Conservation (phyloP, 108 stramenopile species). For the Pseudonitzschia multistriata region DNA sequence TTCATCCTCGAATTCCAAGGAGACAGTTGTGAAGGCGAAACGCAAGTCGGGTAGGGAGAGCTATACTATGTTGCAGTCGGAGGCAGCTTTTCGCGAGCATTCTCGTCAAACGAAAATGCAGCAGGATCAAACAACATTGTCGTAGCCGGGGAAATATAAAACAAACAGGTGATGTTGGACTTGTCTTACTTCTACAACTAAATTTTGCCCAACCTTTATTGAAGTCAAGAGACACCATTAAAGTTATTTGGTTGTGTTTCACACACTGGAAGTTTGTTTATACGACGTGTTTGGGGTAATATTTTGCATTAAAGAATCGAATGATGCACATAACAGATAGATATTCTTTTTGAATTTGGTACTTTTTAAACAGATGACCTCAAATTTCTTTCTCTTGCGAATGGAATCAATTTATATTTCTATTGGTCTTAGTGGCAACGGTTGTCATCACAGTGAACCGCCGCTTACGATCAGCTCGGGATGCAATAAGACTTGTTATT, state of each 20-base stretch:
- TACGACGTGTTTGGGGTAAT: too few relatives aligned
- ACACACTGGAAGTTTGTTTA: too few relatives aligned
- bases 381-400: not conserved
- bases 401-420: not conserved
- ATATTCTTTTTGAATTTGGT: too few relatives aligned
- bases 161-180: not conserved
- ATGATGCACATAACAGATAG: not conserved
- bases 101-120: not conserved
- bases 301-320: not conserved
- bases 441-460: constrained; percentile 47
- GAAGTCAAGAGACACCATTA: too few relatives aligned
- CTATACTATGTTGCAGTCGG: not conserved
- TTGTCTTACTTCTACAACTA: too few relatives aligned
- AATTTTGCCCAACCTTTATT: too few relatives aligned
- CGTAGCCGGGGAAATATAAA: not conserved
- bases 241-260: too few relatives aligned
- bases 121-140: not conserved
- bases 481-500: constrained; percentile 58
- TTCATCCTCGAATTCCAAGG: not conserved
- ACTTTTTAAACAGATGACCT: too few relatives aligned
- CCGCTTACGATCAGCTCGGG: constrained; percentile 40
- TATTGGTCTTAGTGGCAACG: not conserved
- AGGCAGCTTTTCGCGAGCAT: not conserved
- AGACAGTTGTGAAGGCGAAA: constrained; percentile 4
- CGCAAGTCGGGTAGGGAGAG: not conserved